These are phyloP conservation scores for Suillus spraguei DNA, from an alignment of 768 basidiomycete species.

Conservation along the genomic window DNA sequence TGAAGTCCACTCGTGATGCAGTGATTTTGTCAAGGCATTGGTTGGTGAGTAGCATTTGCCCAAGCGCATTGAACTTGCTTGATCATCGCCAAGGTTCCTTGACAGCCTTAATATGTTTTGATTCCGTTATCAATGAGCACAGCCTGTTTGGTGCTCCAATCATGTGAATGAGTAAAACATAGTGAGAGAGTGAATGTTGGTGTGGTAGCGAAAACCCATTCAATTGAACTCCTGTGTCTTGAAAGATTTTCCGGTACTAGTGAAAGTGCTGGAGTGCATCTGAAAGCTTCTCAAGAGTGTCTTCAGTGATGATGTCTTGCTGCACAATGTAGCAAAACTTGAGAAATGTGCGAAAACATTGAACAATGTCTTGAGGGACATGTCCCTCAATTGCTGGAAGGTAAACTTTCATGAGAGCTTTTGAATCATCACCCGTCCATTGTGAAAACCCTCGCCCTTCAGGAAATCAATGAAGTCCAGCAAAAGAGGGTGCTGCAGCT, in stretches of 20 bases:
- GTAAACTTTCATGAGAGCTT: constrained; percentile 26
- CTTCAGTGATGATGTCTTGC: neutral
- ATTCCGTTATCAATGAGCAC: too few species aligned
- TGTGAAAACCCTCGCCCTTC: constrained; percentile 33
- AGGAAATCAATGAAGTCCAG: constrained; percentile 32
- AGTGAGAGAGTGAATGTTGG: too few species aligned
- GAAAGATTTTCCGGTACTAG: too few species aligned
- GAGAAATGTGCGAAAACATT: constrained; percentile 24
- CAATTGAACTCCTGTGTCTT: too few species aligned
- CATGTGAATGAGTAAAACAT: too few species aligned
- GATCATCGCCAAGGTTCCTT: too few species aligned
- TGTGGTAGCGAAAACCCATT: too few species aligned
- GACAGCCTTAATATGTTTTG: too few species aligned
- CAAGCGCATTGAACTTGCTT: too few species aligned
- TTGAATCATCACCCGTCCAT: constrained; percentile 42
- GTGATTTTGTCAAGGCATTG: neutral
- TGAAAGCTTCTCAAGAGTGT: neutral
- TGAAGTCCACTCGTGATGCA: neutral
- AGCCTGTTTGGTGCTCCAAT: too few species aligned
- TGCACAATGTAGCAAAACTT: constrained; percentile 32
- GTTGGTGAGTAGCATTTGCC: neutral
- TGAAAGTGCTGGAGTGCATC: too few species aligned
- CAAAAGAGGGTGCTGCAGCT: constrained; percentile 29
- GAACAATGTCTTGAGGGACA: neutral
- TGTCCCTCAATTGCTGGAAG: too few species aligned